A percentile compares a stretch with the other conserved stretches of the same genome.
Evolutionary conservation across 495 filamentous ascomycete genomes (phyloP).

Genomic region (Sordaria brevicollis): DNA sequence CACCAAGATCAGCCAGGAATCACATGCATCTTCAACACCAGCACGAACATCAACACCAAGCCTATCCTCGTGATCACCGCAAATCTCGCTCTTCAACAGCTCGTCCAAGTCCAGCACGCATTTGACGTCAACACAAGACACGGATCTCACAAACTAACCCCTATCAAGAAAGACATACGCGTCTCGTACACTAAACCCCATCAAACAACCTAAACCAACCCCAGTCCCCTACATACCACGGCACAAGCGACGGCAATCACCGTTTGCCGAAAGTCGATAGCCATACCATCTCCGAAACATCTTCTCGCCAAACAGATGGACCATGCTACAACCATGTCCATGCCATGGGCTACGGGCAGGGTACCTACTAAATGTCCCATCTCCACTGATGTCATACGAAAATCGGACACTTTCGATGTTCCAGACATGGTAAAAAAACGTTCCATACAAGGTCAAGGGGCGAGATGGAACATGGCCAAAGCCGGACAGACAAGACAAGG

Average conservation of each 20-base stretch:
- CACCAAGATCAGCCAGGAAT: too few species aligned
- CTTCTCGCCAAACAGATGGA: too few species aligned
- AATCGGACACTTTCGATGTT: not conserved
- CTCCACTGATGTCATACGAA: not conserved
- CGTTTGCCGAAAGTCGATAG: not conserved
- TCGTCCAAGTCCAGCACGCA: not conserved
- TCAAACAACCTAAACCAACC: too few species aligned
- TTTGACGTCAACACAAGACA: not conserved
- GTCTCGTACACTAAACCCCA: not conserved
- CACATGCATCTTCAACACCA: too few species aligned
- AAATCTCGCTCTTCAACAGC: not conserved
- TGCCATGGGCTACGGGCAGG: too few species aligned
- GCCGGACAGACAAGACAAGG: too few species aligned
- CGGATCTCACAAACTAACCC: not conserved
- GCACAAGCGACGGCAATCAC: not conserved
- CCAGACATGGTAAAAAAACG: not conserved
- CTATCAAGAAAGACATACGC: too few species aligned
- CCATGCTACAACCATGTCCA: too few species aligned
- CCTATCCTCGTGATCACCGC: not conserved
- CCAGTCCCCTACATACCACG: not conserved
- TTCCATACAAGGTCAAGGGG: too few species aligned
- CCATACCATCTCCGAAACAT: not conserved
- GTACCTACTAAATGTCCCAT: too few species aligned
- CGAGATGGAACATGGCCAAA: too few species aligned
- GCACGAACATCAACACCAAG: not conserved